Evolutionary conservation across 352 stramenopile genomes (phyloP), one percentile per base, ranked within the genome.

Genomic region (Albugo laibachii): DNA sequence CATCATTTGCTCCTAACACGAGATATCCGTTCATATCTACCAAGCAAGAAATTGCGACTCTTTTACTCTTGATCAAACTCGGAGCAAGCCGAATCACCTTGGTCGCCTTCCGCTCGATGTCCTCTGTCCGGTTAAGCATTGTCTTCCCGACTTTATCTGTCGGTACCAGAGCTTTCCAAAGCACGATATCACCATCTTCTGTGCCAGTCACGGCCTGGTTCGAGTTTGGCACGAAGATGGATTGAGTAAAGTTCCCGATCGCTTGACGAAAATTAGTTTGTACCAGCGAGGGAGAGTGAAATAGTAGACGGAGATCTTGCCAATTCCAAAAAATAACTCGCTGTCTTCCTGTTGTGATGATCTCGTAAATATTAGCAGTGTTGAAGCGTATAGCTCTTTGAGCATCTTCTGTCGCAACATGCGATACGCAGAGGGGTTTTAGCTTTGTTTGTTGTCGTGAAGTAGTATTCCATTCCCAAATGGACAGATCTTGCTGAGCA

Each of bases 241-340:
- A 92, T 55, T 82, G 65, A 20, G 77, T 84, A 48, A 95, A 94
- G 35, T 68, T 63, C 13, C 80, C 77, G n/a, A 87, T 67, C 35
- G 67, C 63, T 47, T 91, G 71, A 12, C 71, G 73, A 27, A 91
- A 85, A 56, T 92, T 74, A 16, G 67, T 75, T 38, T 85, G 75
- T 3, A 75, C 78, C 2, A 94, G 53, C n/a, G 71, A 83, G 16
- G 76, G 76, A 51, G 70, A 83, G 51, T 91, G 89, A 45, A 83
- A 87, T 8, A 82, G 61, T 50, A 95, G 55, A 35, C 66, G 63
- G 54, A 78, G 70, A 42, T 80, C 59, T 45, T 75, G 58, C 83
- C 76, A 94, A 53, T 79, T 85, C 83, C 81, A 95, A 54, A 95
- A 94, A 36, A 86, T 79, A 18, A 95, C 80, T 40, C 74, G 69